A percentile compares a stretch with the other conserved stretches of the same genome.
phyloP scores from a whole-genome alignment of 148 eudicot genomes.

The Diospyros kaki region DNA sequence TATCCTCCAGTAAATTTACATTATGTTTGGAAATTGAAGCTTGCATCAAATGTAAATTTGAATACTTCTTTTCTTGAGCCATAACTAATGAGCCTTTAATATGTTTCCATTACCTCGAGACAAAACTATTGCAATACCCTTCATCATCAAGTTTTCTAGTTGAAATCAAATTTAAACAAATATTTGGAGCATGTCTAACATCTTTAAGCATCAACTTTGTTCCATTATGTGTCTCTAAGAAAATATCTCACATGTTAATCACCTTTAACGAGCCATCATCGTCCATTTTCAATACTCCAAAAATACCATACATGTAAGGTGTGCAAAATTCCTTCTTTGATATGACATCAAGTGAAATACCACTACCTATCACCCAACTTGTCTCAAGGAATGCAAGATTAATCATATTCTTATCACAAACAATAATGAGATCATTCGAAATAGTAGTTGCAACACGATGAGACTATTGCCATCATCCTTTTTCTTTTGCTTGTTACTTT shows the following conservation, averaged over 20 bases:
- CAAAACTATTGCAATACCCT: background rate
- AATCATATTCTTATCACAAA: background rate
- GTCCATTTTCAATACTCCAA: background rate
- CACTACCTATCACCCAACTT: background rate
- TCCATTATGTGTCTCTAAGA: background rate
- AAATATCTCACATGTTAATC: background rate
- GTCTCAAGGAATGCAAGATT: background rate
- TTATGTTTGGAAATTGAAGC: too few relatives aligned
- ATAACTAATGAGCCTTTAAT: background rate
- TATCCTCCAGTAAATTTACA: too few relatives aligned
- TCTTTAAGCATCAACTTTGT: background rate
- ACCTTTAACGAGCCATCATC: background rate
- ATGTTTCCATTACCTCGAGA: background rate
- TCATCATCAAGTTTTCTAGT: constrained; percentile 8
- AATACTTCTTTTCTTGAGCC: background rate
- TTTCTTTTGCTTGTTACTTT: too few relatives aligned
- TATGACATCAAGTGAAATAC: background rate
- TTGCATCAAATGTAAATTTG: background rate
- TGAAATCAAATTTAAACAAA: constrained; percentile 3
- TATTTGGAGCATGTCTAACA: background rate
- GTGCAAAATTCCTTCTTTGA: background rate
- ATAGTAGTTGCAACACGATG: too few relatives aligned
- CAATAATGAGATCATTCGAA: too few relatives aligned
- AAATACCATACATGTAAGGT: background rate
- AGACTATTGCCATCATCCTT: too few relatives aligned